Base-by-base conservation (phyloP, 2,329 filamentous ascomycete genomes). In the Diaporthe citri region DNA sequence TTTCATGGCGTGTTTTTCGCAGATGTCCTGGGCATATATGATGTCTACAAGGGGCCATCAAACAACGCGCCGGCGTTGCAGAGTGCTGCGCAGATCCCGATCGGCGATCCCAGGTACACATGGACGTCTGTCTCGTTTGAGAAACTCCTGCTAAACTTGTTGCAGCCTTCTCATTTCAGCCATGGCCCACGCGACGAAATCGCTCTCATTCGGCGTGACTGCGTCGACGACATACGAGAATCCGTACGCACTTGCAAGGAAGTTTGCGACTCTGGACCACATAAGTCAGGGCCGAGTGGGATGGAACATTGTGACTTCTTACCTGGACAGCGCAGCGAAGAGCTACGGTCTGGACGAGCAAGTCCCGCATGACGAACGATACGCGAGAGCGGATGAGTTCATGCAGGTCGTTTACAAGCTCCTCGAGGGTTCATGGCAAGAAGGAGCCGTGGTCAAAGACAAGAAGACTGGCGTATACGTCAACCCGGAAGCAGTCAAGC, bases 211-310 rank as follows among this genome's bases (percentile, higher is more conserved):
- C 76, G 93, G 93, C 0, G 90, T 94, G 4, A 94, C 93, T 0
- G 90, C 92, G 1, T 90, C 90, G 4, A 93, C 92, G 1, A 93
- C 91, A 0, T 94, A 94, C 75, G 92, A 94, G 79, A 89, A 92
- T 78, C 93, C 93, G 0, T 94, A 93, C 79, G 90, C 93, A 78
- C 84, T 94, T 36, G 92, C 93, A 0, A 84, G 93, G 46, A 85
- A 92, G 20, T 80, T 94, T n/a, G 92, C 90, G 0, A 94, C 92
- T 0, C 85, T 93, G 0, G 93, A 94, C 78, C 92, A 94, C 80
- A 83, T 94, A 4, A 91, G 88, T 1, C 89, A 90, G 75, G 92
- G 92, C 72, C 86, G 92, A 39, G 78, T 91, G 7, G 89, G 88
- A 36, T 91, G 89, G 88, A 90, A 90, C 84, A 91, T 94, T 72